Evolutionary conservation across 352 stramenopile species (phyloP), one percentile per base, ranked within the genome.

Genomic region (Phytophthora nicotianae): DNA sequence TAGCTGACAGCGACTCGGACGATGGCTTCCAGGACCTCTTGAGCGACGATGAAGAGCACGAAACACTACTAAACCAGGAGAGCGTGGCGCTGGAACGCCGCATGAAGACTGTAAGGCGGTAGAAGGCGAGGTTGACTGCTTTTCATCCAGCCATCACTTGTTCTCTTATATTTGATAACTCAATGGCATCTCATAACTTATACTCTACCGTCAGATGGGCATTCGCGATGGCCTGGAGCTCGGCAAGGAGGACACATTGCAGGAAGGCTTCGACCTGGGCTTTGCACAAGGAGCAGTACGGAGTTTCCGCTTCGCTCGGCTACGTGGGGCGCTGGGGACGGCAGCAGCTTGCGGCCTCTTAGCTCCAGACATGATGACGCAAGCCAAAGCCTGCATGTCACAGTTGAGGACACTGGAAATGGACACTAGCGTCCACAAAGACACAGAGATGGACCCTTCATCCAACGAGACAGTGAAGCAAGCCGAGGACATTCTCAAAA

Each of bases 1-100:
- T 40, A 7, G 26, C 24, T 14, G 7, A 7, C 33, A 54, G 55
- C 45, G 55, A 68, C 50, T 64, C 61, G 5, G 79, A 90, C 71
- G 81, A 91, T 47, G 82, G 79, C 21, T 91, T 91, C 48, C 68
- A 71, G 56, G 79, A 91, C 58, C 79, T 83, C 46, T 55, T 89
- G 50, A 77, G 71, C 62, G 77, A 90, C 10, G 73, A 75, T n/a
- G 71, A 86, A 38, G 77, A 85, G 43, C 52, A 81, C 9, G 61
- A 71, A 33, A 58, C 74, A 57, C 50, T 91, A 5, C 48, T 78
- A 38, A 38, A 43, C 2, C 79, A 89, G 58, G 83, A 90, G 54
- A 75, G 76, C 53, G 66, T 68, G 5, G 81, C 81, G 14, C 56
- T 86, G 14, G 79, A 86, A 61, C 81, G 77, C 45, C 72, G 73